Base-by-base conservation (phyloP, 2,329 filamentous ascomycete species). In the Claviceps maximensis region DNA sequence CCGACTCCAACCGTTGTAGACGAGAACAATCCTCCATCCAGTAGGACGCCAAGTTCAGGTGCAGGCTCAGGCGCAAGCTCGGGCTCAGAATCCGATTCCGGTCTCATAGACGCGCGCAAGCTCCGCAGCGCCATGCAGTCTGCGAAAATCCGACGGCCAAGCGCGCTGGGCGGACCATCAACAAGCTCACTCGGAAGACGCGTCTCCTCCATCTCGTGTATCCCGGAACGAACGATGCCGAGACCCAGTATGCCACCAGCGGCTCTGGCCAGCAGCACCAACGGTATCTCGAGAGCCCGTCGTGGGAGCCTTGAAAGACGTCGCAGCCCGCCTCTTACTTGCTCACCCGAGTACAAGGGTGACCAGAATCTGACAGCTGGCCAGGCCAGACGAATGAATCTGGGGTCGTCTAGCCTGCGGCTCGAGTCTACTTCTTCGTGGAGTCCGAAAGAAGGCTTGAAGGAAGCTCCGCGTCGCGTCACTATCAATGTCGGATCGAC, bases 381-480 rank as follows among this genome's bases (percentile, higher is more conserved):
- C 2, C 78, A 82, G 60, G 78, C 77, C 23, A 66, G 78, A 51
- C 71, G 78, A 47, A 80, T 82, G 77, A 76, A 79, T 58, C 64
- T 80, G 54, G 71, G 73, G 38, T 29, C 44, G 27, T 47, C 45
- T 10, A 72, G 68, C 55, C 58, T 72, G 55, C 63, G 65, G 13
- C 36, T 61, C 4, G 68, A 69, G 40, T 59, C 53, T 1, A 46
- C 55, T 12, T 58, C 55, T 10, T 58, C 58, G 17, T 58, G 60
- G 48, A 64, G 62, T 29, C 61, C 63, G 1, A 60, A 55, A 13
- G 56, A 60, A 19, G 58, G 61, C 25, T 52, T 59, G 17, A 54
- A 59, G 13, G 62, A 62, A 25, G 61, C 61, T 38, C 58, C 62
- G 12, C 63, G 68, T 36, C 67, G 68, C 53, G 67, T 70, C 44